Conservation (phyloP, 768 basidiomycete genomes). For the Rhodotorula diobovata region DNA sequence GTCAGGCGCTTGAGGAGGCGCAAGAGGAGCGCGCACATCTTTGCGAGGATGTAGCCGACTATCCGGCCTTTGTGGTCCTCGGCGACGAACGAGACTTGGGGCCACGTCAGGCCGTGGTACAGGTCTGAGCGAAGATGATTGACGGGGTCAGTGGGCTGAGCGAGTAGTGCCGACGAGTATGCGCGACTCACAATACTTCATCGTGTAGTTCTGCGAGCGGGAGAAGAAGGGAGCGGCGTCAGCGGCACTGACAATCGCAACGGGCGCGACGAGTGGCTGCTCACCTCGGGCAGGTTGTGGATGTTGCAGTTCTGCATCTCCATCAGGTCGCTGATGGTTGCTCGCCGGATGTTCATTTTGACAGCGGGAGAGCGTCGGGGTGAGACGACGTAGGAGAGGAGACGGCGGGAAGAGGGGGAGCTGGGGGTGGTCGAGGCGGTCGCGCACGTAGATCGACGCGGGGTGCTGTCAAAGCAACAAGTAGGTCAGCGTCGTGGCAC, state of each 20-base stretch:
- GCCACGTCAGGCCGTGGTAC: conserved; percentile 87
- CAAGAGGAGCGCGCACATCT: conserved; percentile 62
- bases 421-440: too few species aligned
- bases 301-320: conserved; percentile 94
- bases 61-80: conserved; percentile 83
- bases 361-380: background rate
- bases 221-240: background rate
- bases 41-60: conserved; percentile 91
- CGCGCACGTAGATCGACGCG: too few species aligned
- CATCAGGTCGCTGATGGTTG: conserved; percentile 64
- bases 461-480: too few species aligned
- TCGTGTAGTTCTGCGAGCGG: conserved; percentile 34
- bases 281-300: conserved; percentile 74
- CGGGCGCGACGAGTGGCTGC: conserved; percentile 61
- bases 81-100: conserved; percentile 85
- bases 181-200: conserved; percentile 39
- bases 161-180: too few species aligned
- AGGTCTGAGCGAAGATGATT: conserved; percentile 57
- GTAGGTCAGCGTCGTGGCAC: too few species aligned
- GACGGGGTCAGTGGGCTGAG: too few species aligned
- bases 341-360: conserved; percentile 51
- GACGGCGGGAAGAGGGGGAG: background rate
- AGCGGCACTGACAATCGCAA: background rate
- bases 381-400: background rate
- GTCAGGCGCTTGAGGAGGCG: background rate